These are phyloP conservation scores for Claviceps monticola DNA, from an alignment of 2,329 filamentous ascomycete genomes.

Conservation along the genomic window DNA sequence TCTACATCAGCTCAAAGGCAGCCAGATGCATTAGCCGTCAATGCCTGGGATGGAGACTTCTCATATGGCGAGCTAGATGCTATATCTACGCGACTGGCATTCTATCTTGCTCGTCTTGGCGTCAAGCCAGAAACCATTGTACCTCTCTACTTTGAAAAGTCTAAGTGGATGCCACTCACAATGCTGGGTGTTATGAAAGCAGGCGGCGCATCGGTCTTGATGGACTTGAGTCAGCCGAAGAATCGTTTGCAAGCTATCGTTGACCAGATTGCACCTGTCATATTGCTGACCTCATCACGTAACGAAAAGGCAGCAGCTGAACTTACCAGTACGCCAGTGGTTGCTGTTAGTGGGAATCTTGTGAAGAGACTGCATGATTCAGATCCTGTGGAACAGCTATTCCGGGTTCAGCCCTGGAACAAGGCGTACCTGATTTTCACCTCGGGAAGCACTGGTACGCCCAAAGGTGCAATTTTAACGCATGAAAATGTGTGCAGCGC, in stretches of 20 bases:
- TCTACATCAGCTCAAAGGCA: not conserved
- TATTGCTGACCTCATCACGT: slow-evolving; percentile 9
- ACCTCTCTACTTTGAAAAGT: slow-evolving; percentile 5
- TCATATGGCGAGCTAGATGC: slow-evolving; percentile 18
- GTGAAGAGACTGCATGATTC: not conserved
- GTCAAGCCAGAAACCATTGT: slow-evolving; percentile 3
- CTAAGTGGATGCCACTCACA: slow-evolving; percentile 4
- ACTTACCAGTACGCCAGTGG: slow-evolving; percentile 2
- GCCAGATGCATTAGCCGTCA: slow-evolving; percentile 5
- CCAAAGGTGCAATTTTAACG: slow-evolving; percentile 14
- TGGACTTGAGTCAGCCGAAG: slow-evolving; percentile 9
- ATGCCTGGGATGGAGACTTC: slow-evolving; percentile 26
- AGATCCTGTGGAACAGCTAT: not conserved
- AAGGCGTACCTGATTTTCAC: slow-evolving; percentile 11
- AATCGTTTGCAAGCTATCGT: slow-evolving; percentile 9
- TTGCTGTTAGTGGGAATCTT: not conserved
- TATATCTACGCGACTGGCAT: slow-evolving; percentile 4
- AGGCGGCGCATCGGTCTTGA: slow-evolving; percentile 2
- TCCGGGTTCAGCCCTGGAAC: not conserved
- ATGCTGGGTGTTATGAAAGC: slow-evolving; percentile 4
- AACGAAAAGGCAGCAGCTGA: slow-evolving; percentile 3
- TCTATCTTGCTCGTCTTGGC: slow-evolving; percentile 2
- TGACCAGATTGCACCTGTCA: slow-evolving; percentile 6
- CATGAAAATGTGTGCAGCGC: slow-evolving; percentile 11
- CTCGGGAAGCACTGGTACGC: slow-evolving; percentile 11